A percentile compares a stretch with the other conserved stretches of the same genome.
These are phyloP conservation scores for Martensiomyces pterosporus DNA, from an alignment of 192 early-diverging fungal species.

Conservation along the genomic window DNA sequence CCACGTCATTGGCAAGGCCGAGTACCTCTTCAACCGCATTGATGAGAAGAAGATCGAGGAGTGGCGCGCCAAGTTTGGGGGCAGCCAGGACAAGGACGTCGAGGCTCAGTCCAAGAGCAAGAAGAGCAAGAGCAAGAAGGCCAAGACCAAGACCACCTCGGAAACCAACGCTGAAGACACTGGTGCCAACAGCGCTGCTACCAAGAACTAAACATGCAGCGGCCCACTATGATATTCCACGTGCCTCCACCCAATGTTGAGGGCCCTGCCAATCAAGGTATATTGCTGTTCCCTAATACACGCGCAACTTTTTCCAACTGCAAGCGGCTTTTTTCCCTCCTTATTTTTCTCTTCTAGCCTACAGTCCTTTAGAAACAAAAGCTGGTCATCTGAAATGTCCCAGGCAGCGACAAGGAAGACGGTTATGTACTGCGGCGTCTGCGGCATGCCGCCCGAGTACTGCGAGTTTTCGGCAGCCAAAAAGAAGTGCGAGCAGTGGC, in stretches of 20 bases:
- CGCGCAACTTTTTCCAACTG: too few species aligned
- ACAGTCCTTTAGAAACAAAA: too few species aligned
- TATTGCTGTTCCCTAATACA: too few species aligned
- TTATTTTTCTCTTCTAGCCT: too few species aligned
- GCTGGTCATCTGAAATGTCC: too few species aligned
- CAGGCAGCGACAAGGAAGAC: conserved; percentile 1
- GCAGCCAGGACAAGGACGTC: conserved; percentile 22
- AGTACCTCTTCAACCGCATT: conserved; percentile 89
- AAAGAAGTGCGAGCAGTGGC: conserved; percentile 80
- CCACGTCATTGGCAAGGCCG: conserved; percentile 79
- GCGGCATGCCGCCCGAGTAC: conserved; percentile 59
- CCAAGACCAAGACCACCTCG: conserved; percentile 7
- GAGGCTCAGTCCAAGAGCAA: too few species aligned
- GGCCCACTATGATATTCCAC: too few species aligned
- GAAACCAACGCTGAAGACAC: conserved; percentile 1
- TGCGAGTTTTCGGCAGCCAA: conserved; percentile 85
- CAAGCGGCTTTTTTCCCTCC: too few species aligned
- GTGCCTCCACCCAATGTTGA: too few species aligned
- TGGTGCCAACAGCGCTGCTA: neutral
- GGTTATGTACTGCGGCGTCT: conserved; percentile 39
- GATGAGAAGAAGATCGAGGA: conserved; percentile 79
- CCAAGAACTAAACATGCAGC: neutral
- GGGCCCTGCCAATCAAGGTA: too few species aligned
- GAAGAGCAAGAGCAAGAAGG: conserved; percentile 4
- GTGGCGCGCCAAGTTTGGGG: conserved; percentile 77